A percentile compares a stretch with the other conserved stretches of the same genome.
Evolutionary conservation across 2,329 filamentous ascomycete genomes (phyloP).

Genomic region (Gaeumannomyces sp.): DNA sequence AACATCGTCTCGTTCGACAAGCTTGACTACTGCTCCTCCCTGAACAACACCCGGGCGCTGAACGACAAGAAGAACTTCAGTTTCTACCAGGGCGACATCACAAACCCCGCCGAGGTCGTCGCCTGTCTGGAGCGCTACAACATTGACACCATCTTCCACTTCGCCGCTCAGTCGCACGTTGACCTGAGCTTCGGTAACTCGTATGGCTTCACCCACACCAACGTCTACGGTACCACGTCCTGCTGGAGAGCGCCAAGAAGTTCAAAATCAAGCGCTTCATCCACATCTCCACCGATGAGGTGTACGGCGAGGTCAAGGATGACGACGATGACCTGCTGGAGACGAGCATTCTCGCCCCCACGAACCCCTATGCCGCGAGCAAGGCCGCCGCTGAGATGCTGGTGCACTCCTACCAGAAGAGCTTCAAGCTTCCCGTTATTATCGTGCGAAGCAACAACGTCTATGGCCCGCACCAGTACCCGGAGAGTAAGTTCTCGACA

Average conservation of each 20-base stretch:
- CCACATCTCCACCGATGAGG: conserved; percentile 79
- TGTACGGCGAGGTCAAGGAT: conserved; percentile 73
- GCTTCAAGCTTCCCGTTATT: conserved; percentile 73
- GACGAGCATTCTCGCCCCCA: conserved; percentile 68
- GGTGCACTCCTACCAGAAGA: conserved; percentile 80
- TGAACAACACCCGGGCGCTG: conserved; percentile 71
- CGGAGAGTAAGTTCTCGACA: conserved; percentile 58
- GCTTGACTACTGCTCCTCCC: conserved; percentile 73
- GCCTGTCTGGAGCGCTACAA: conserved; percentile 63
- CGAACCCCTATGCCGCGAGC: conserved; percentile 75
- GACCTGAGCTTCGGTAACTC: conserved; percentile 79
- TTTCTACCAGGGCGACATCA: conserved; percentile 76
- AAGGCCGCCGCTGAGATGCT: conserved; percentile 81
- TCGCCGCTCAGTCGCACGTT: conserved; percentile 81
- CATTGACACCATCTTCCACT: conserved; percentile 77
- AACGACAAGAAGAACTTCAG: conserved; percentile 65
- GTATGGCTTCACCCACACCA: conserved; percentile 73
- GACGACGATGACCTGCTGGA: conserved; percentile 67
- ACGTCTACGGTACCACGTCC: conserved; percentile 78
- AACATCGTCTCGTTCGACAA: conserved; percentile 81
- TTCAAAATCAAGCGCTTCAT: conserved; percentile 67
- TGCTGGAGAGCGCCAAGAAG: conserved; percentile 71
- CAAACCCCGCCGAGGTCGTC: conserved; percentile 62
- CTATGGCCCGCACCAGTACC: conserved; percentile 78
- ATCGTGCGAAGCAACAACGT: conserved; percentile 81